phyloP scores from a whole-genome alignment of 2,329 filamentous ascomycete species.

The Tolypocladium pustulatum region DNA sequence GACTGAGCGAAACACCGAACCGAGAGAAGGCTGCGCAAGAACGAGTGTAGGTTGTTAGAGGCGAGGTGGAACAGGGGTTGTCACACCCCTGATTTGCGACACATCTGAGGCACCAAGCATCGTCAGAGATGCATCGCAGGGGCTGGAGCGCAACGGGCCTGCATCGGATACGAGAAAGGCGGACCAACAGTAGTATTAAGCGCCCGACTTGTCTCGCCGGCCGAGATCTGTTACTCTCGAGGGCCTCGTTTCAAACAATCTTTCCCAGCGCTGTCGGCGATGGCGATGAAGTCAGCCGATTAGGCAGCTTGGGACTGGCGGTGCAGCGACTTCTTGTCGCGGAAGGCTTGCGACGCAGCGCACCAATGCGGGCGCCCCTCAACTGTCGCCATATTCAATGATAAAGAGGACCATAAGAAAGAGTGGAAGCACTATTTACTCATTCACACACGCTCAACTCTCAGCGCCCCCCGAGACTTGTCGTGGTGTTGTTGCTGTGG shows the following conservation, averaged over 20 bases:
- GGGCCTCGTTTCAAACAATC: neutral
- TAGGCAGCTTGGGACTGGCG: neutral
- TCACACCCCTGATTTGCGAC: conserved; percentile 32
- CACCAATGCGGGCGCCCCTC: neutral
- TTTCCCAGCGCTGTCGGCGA: neutral
- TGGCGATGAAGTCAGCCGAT: neutral
- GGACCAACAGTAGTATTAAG: neutral
- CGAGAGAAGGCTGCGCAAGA: conserved; percentile 6
- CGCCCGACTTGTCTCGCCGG: neutral
- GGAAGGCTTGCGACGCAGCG: neutral
- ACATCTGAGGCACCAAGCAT: conserved; percentile 31
- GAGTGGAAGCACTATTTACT: too few relatives aligned
- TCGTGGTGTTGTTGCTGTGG: neutral
- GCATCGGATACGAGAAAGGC: neutral
- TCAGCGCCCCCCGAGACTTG: neutral
- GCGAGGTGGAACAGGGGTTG: conserved; percentile 12
- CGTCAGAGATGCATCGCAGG: conserved; percentile 5
- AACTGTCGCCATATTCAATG: neutral
- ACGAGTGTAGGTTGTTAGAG: conserved; percentile 5
- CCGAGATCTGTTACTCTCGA: neutral
- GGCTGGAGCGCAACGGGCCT: neutral
- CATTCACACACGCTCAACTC: too few relatives aligned
- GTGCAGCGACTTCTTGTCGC: neutral
- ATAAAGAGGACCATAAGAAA: too few relatives aligned
- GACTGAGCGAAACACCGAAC: neutral